Conservation (phyloP, 306 rosid species). For the Hippophae tibetana region DNA sequence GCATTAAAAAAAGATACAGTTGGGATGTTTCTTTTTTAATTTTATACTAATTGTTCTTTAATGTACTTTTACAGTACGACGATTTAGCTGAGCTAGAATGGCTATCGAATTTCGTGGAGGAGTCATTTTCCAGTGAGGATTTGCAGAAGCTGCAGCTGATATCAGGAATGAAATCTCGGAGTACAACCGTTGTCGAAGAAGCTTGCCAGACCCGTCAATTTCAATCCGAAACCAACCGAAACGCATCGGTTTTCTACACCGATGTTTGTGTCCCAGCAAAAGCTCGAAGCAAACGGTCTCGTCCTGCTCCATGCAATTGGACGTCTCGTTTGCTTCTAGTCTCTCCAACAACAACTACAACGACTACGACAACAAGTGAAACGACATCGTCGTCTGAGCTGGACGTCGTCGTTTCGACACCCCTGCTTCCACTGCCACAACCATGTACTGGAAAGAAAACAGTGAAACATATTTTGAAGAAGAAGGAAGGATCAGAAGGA, state of each 20-base stretch:
- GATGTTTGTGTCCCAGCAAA: constrained; percentile 62
- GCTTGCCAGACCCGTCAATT: constrained; percentile 24
- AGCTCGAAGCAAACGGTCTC: constrained; percentile 83
- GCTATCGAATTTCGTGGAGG: constrained; percentile 78
- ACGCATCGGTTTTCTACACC: constrained; percentile 24
- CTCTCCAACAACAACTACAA: constrained; percentile 30
- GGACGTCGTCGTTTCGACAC: constrained; percentile 20
- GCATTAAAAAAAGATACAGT: not conserved
- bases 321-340: constrained; percentile 55
- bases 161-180: constrained; percentile 45
- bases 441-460: constrained; percentile 24
- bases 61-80: constrained; percentile 42
- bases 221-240: constrained; percentile 22
- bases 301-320: constrained; percentile 81
- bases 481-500: constrained; percentile 39
- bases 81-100: constrained; percentile 87
- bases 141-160: constrained; percentile 63
- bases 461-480: constrained; percentile 20
- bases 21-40: not conserved
- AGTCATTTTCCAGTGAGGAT: constrained; percentile 80
- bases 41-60: not conserved
- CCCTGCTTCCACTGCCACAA: not conserved
- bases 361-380: constrained; percentile 7
- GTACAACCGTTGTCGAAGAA: constrained; percentile 14
- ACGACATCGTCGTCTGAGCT: constrained; percentile 17